Evolutionary conservation across 2,329 filamentous ascomycete species (phyloP).

Genomic region (Colletotrichum aenigma): DNA sequence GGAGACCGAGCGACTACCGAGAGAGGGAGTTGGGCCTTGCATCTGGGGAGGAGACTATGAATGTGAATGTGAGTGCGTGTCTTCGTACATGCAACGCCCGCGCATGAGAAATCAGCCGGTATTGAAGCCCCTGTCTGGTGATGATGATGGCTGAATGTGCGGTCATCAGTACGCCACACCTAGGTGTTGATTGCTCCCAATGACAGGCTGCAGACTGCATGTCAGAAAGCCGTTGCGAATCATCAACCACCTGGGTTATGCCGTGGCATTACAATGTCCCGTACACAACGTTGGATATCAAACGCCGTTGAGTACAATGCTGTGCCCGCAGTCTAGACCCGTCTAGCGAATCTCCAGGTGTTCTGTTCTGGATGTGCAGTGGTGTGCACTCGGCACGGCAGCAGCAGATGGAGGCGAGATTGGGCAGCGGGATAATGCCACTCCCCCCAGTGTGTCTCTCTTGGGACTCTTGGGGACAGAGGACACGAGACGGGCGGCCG

Average conservation of each 20-base stretch:
- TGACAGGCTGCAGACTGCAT: background rate
- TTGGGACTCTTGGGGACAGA: background rate
- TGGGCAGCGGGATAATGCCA: conserved; percentile 2
- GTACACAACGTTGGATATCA: background rate
- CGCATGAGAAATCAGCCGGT: background rate
- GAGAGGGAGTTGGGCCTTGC: background rate
- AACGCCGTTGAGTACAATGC: background rate
- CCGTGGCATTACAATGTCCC: background rate
- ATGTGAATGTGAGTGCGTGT: background rate
- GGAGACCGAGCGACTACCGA: background rate
- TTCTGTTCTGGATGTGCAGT: background rate
- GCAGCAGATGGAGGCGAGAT: background rate
- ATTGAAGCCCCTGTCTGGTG: background rate
- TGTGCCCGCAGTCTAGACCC: background rate
- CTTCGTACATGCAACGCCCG: background rate
- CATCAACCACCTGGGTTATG: background rate
- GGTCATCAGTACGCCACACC: background rate
- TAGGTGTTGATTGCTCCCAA: background rate
- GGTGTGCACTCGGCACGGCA: background rate
- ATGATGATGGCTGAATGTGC: background rate
- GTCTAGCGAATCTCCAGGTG: background rate
- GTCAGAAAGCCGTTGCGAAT: background rate
- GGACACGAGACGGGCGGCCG: conserved; percentile 14
- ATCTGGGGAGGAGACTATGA: background rate
- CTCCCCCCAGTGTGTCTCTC: background rate